Percentiles rank a stretch among this genome's conserved stretches.
Conservation (phyloP, 306 rosid species). For the Cajanus cajan region DNA sequence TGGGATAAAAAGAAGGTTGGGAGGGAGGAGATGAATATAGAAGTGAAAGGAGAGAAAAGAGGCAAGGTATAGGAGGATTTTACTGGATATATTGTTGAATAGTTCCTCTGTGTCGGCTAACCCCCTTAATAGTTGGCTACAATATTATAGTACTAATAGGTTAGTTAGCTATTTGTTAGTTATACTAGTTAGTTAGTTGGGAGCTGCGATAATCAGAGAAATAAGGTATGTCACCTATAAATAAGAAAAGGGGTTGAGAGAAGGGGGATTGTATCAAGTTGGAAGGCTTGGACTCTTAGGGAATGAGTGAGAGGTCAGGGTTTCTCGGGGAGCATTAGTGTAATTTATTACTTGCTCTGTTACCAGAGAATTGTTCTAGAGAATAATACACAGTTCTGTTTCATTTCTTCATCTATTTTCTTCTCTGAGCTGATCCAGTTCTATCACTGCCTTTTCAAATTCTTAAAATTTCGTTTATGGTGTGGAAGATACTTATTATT, state of each 20-base stretch:
- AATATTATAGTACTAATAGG: too few species aligned
- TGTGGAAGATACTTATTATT: constrained; percentile 23
- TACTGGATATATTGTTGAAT: not conserved
- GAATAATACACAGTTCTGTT: not conserved
- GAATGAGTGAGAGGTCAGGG: not conserved
- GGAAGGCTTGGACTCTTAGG: not conserved
- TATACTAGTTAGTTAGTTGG: not conserved
- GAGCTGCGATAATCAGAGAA: not conserved
- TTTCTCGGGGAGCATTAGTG: not conserved
- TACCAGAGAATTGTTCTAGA: not conserved
- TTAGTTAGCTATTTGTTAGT: not conserved
- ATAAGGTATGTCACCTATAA: not conserved
- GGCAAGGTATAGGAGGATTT: not conserved
- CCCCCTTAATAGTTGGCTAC: not conserved
- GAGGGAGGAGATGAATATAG: not conserved
- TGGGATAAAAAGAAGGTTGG: not conserved
- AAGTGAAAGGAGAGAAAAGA: not conserved
- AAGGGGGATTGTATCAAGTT: not conserved
- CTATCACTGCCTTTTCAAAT: not conserved
- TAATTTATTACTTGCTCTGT: not conserved
- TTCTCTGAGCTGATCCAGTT: not conserved
- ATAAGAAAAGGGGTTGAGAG: not conserved
- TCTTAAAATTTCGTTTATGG: not conserved
- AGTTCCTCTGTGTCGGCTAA: not conserved
- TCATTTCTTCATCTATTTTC: not conserved